Base-by-base conservation (phyloP, 2,329 filamentous ascomycete species). In the Neofusicoccum umdonicola region DNA sequence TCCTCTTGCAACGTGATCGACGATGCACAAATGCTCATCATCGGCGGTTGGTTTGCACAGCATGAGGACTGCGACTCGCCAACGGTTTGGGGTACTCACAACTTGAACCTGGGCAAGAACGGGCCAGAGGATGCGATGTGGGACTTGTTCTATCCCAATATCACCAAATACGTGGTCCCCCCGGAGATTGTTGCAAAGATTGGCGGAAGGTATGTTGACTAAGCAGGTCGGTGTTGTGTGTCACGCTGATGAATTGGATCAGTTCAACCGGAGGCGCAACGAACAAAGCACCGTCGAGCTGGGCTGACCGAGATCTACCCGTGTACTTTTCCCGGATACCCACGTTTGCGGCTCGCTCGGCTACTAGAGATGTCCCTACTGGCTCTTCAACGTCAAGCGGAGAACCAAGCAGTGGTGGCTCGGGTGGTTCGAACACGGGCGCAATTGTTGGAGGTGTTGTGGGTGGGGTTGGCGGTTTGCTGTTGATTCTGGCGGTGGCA, bases 21-120 rank as follows among this genome's bases (percentile, higher is more conserved):
- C 62, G 75, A 78, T 51, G 79, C 82, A 4, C 87, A 89, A 72
- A 88, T 89, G 83, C 74, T 89, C 27, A 80, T 89, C 52, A 84
- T 88, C 41, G 87, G 87, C 22, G 87, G 87, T 17, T 82, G 80
- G 51, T 87, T 88, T 66, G 82, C 85, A 0, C 69, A 78, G 8
- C 75, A 71, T 11, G 73, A 80, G 41, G 69, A 76, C 5, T 89
- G 86, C 69, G 86, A 89, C 69, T 77, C 77, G n/a, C 78, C 79
- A 1, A 75, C 76, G 12, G 78, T 82, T 27, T 85, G 82, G 78
- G 86, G 83, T 4, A 82, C 82, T 11, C 86, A 88, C 72, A 84
- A 85, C 66, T 74, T 85, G 65, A 82, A 87, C 68, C 73, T 87
- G 27, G 82, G 85, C 22, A 77, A 81, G 62, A 81, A 83, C 37